Evolutionary conservation across 139 green algal genomes (phyloP), one percentile per base, ranked within the genome.

Genomic region (Picochlorum sp.): DNA sequence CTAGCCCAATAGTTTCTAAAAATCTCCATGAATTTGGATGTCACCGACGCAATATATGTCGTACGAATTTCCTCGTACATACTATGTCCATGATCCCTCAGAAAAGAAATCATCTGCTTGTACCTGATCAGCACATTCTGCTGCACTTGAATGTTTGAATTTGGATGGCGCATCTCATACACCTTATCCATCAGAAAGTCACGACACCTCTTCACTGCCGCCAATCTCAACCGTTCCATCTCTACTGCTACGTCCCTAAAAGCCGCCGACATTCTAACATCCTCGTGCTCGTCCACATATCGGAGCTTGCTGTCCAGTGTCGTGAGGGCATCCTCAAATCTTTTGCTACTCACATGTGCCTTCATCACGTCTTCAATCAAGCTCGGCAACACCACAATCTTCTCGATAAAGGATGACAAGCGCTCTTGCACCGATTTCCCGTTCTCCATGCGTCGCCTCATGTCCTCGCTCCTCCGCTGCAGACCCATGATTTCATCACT

Each of bases 141-240:
- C 85, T 98, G 85, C 74, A 51, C 54, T 71, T 94, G 87, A 41
- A 97, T 82, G 81, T 98, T 97, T 58, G 92, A 97, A 74, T 92
- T 93, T 58, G 92, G 90, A 69, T 90, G 89, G 14, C 87, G 78
- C 49, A 98, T 81, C 49, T 79, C 69, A 41, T 85, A 89, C 62
- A 98, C 83, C 70, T 88, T 82, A 54, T 71, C 37, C 61, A 85
- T 70, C 10, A 85, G 65, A 37, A 68, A 64, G 23, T 85, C 79
- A 0, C 76, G 47, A 16, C 82, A 80, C 64, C 87, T 91, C 3
- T 65, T 58, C 2, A 96, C 72, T 3, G 85, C 90, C 69, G 82
- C 90, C 3, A 86, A 69, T 8, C 87, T 75, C 58, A 98, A 79
- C 73, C 87, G 82, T 63, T 97, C 86, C 57, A 98, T 79, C 71